Evolutionary conservation across 2,329 filamentous ascomycete genomes (phyloP).

Genomic region (Colletotrichum echinochloae): DNA sequence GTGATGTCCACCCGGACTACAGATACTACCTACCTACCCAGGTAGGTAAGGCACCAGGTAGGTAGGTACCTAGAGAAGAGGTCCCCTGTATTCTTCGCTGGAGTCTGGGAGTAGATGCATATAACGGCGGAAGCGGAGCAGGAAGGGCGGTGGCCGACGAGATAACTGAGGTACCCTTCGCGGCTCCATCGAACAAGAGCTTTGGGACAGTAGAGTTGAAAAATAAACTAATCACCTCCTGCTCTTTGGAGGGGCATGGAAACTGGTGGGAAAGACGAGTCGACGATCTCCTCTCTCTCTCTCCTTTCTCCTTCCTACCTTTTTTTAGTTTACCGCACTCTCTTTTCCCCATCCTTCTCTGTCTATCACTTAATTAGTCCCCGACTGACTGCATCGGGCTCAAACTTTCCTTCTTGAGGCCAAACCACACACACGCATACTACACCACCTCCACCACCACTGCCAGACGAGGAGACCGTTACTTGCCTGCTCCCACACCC

Average conservation of each 20-base stretch:
- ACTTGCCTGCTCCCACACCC: slow-evolving; percentile 12
- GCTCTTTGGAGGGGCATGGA: background rate
- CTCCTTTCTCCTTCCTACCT: background rate
- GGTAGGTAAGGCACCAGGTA: too few species aligned
- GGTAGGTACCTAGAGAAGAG: slow-evolving; percentile 4
- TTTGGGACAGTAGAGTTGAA: background rate
- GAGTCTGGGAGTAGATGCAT: background rate
- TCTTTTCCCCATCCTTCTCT: slow-evolving; percentile 18
- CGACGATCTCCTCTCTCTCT: slow-evolving; percentile 6
- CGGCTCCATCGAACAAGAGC: background rate
- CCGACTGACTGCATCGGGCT: slow-evolving; percentile 27
- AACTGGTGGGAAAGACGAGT: background rate
- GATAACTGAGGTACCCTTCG: slow-evolving; percentile 16
- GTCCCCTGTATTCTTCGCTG: background rate
- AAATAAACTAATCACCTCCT: background rate
- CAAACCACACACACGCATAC: background rate
- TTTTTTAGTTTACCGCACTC: background rate
- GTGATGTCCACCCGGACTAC: background rate
- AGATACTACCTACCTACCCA: too few species aligned
- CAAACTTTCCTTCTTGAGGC: slow-evolving; percentile 28
- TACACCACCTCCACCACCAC: too few species aligned
- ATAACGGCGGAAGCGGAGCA: background rate
- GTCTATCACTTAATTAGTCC: slow-evolving; percentile 3
- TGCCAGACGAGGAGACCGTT: slow-evolving; percentile 16
- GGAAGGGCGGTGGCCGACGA: slow-evolving; percentile 9